Evolutionary conservation across 23 red algal genomes (phyloP).

Genomic region (Pyropia yezoensis): DNA sequence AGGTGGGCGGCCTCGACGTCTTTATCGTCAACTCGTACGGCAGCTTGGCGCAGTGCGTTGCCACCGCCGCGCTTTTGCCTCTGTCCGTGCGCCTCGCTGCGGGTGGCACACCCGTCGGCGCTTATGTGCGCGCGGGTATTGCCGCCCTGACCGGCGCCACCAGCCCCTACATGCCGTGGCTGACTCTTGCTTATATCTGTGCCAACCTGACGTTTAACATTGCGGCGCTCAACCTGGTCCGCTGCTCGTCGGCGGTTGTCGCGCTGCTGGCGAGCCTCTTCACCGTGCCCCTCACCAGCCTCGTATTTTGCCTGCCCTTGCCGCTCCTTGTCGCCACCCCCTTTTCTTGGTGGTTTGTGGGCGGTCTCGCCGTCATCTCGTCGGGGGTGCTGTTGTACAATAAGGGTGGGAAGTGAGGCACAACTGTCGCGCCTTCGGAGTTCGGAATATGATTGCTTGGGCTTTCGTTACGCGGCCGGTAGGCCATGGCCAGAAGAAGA

Average conservation of each 20-base stretch:
- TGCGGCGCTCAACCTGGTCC: slow-evolving; percentile 5
- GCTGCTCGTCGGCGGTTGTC: slow-evolving; percentile 9
- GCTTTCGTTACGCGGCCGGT: too few relatives aligned
- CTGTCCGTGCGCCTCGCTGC: slow-evolving; percentile 2
- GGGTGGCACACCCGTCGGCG: not conserved
- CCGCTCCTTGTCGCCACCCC: slow-evolving; percentile 7
- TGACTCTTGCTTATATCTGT: slow-evolving; percentile 4
- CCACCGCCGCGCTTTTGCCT: not conserved
- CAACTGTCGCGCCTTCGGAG: too few relatives aligned
- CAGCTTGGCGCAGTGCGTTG: slow-evolving; percentile 9
- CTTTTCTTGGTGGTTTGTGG: slow-evolving; percentile 8
- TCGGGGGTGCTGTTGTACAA: slow-evolving; percentile 15
- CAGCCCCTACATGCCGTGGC: slow-evolving; percentile 9
- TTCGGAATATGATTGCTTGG: too few relatives aligned
- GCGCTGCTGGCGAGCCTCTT: slow-evolving; percentile 5
- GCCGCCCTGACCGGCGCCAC: not conserved
- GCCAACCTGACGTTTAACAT: slow-evolving; percentile 18
- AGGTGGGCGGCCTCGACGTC: slow-evolving; percentile 9
- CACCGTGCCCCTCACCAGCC: slow-evolving; percentile 13
- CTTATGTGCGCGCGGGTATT: not conserved
- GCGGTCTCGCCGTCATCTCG: slow-evolving; percentile 5
- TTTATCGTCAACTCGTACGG: slow-evolving; percentile 23
- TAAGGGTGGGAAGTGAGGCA: not conserved
- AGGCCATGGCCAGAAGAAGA: too few relatives aligned
- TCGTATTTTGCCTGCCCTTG: slow-evolving; percentile 20